Percentiles rank a stretch among this genome's conserved stretches.
Evolutionary conservation across 2,329 filamentous ascomycete species (phyloP).

Genomic region (Phyllosticta citrichinensis): DNA sequence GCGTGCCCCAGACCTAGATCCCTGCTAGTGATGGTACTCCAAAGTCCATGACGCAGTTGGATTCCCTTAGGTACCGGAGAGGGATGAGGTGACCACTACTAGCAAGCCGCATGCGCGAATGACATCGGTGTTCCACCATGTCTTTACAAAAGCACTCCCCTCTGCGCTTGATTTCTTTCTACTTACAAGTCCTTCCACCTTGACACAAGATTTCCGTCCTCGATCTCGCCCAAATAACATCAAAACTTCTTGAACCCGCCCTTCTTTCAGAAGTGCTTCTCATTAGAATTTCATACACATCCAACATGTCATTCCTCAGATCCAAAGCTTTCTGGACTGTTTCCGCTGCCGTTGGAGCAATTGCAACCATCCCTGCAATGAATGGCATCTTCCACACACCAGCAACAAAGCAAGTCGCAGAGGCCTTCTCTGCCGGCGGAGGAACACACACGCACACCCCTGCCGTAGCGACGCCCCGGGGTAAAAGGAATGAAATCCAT

Average conservation of each 20-base stretch:
- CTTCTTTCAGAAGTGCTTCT: background rate
- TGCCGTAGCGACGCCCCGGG: conserved; percentile 18
- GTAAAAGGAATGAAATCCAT: conserved; percentile 17
- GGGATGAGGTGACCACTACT: background rate
- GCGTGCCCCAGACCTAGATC: background rate
- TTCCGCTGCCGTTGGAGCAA: conserved; percentile 21
- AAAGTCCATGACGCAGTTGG: background rate
- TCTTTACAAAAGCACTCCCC: background rate
- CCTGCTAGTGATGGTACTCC: background rate
- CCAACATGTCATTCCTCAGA: conserved; percentile 5
- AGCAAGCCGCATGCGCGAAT: background rate
- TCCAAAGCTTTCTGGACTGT: conserved; percentile 7
- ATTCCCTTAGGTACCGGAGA: background rate
- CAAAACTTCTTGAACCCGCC: background rate
- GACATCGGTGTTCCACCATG: background rate
- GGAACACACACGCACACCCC: conserved; percentile 23
- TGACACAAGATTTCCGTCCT: background rate
- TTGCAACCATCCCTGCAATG: conserved; percentile 27
- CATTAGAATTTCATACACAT: background rate
- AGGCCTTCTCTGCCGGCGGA: conserved; percentile 24
- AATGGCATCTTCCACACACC: conserved; percentile 28
- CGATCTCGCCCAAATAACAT: background rate
- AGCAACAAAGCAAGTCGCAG: conserved; percentile 25
- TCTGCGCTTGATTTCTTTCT: background rate
- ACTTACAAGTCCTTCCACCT: background rate